Evolutionary conservation across 768 basidiomycete species (phyloP).

Genomic region (Inosperma sp.): DNA sequence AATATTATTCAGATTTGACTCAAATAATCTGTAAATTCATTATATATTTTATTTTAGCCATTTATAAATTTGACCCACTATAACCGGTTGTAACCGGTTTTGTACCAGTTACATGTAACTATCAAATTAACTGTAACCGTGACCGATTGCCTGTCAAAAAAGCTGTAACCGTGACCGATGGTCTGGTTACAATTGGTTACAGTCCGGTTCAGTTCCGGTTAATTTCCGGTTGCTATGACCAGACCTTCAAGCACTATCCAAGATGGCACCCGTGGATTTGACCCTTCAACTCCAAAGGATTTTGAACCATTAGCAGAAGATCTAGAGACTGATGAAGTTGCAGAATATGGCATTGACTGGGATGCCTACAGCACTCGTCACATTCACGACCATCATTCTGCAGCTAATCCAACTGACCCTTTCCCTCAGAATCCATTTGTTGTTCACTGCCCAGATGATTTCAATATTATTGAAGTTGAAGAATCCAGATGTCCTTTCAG

Average conservation of each 20-base stretch:
- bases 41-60: too few relatives aligned
- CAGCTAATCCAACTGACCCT: not conserved
- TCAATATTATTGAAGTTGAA: not conserved
- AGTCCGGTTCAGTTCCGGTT: too few relatives aligned
- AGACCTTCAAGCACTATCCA: conserved; percentile 29
- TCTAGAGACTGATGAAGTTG: conserved; percentile 12
- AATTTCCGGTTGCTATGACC: too few relatives aligned
- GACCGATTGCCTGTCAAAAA: too few relatives aligned
- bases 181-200: too few relatives aligned
- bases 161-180: too few relatives aligned
- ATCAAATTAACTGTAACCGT: too few relatives aligned
- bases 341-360: conserved; percentile 27
- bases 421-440: conserved; percentile 1
- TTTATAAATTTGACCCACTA: too few relatives aligned
- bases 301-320: not conserved
- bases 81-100: too few relatives aligned
- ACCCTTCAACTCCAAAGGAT: not conserved
- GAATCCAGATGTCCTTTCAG: conserved; percentile 1
- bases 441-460: not conserved
- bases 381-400: not conserved
- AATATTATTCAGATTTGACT: too few relatives aligned
- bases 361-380: not conserved
- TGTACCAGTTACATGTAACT: too few relatives aligned
- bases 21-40: too few relatives aligned
- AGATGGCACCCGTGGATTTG: conserved; percentile 25